Evolutionary conservation across 495 filamentous ascomycete genomes (phyloP).

Genomic region (Clavariopsis aquatica): DNA sequence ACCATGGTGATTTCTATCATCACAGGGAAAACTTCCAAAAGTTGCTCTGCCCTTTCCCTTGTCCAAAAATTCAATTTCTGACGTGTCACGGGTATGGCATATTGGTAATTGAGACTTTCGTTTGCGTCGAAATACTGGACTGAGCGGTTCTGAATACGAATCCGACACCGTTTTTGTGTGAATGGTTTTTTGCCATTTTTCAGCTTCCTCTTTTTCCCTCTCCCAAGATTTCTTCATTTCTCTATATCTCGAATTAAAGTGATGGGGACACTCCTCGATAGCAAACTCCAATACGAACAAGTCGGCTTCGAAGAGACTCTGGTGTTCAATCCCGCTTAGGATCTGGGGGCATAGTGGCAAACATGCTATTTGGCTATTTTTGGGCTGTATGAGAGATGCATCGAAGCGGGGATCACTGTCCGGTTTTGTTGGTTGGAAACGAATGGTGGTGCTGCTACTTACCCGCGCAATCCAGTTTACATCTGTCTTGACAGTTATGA

Average conservation of each 20-base stretch:
- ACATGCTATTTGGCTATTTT: not conserved
- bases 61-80: not conserved
- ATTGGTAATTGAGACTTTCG: not conserved
- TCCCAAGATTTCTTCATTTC: not conserved
- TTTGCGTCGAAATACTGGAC: not conserved
- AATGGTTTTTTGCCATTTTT: not conserved
- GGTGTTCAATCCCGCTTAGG: not conserved
- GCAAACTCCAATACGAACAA: not conserved
- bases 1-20: too few species aligned
- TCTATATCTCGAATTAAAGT: not conserved
- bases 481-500: not conserved
- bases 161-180: not conserved
- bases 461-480: constrained; percentile 1
- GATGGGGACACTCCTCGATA: too few species aligned
- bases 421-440: not conserved
- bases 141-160: not conserved
- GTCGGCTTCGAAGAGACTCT: not conserved
- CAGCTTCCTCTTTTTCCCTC: not conserved
- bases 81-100: not conserved
- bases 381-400: not conserved
- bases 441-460: not conserved
- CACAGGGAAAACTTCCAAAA: too few species aligned
- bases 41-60: not conserved
- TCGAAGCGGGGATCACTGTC: not conserved
- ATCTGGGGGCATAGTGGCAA: not conserved